A percentile compares a stretch with the other conserved stretches of the same genome.
phyloP scores from a whole-genome alignment of 1,284 basidiomycete species.

The Sporisorium scitamineum region DNA sequence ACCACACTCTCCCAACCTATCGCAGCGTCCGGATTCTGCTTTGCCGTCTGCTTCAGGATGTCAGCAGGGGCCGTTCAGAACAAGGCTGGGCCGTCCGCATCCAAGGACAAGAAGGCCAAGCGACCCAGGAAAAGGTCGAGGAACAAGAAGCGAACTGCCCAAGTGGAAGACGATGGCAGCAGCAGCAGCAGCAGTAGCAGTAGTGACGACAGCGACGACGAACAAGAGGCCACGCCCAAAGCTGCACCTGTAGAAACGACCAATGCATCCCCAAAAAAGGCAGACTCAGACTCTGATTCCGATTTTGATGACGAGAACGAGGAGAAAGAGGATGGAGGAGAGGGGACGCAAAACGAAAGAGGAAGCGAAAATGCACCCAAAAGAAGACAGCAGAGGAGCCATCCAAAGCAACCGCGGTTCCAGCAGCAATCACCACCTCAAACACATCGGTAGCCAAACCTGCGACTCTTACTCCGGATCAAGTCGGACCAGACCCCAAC shows the following conservation, averaged over 20 bases:
- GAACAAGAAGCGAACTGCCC: constrained; percentile 44
- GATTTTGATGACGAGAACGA: constrained; percentile 19
- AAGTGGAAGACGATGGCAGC: constrained; percentile 30
- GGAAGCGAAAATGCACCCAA: constrained; percentile 42
- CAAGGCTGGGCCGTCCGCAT: constrained; percentile 24
- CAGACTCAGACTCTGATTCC: constrained; percentile 9
- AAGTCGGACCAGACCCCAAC: constrained; percentile 45
- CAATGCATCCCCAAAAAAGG: neutral
- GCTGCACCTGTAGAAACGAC: constrained; percentile 1
- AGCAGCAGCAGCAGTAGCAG: constrained; percentile 29
- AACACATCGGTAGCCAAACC: constrained; percentile 7
- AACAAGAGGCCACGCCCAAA: constrained; percentile 14
- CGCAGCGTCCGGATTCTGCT: neutral
- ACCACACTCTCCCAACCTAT: neutral
- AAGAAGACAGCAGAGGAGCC: constrained; percentile 17
- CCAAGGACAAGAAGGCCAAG: constrained; percentile 34
- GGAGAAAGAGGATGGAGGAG: constrained; percentile 10
- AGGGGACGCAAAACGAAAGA: constrained; percentile 42
- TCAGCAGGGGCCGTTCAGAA: constrained; percentile 4
- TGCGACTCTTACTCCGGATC: constrained; percentile 1
- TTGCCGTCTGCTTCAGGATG: neutral
- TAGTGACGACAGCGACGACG: constrained; percentile 33
- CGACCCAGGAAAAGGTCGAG: constrained; percentile 32
- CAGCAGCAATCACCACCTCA: neutral
- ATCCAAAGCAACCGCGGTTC: neutral